Conservation (phyloP, 2,329 filamentous ascomycete species). For the Aspergillus jensenii region DNA sequence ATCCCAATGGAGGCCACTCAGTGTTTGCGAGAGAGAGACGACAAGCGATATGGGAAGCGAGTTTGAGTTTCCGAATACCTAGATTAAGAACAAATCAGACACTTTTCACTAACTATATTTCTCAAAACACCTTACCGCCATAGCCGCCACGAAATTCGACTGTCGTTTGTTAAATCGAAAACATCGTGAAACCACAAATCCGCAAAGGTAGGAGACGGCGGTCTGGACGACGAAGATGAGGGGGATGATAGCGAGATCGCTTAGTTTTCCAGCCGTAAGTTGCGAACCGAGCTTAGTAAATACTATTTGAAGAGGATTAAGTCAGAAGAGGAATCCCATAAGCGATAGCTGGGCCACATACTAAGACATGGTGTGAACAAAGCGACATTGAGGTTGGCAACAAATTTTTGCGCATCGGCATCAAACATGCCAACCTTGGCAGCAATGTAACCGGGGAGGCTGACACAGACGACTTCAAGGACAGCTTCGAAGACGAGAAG, state of each 20-base stretch:
- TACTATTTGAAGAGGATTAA: slow-evolving; percentile 54
- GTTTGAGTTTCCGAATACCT: slow-evolving; percentile 97
- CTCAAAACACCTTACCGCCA: slow-evolving; percentile 63
- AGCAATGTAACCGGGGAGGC: slow-evolving; percentile 88
- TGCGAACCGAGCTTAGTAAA: slow-evolving; percentile 97
- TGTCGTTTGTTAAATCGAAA: slow-evolving; percentile 83
- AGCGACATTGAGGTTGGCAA: slow-evolving; percentile 93
- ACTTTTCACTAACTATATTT: not conserved
- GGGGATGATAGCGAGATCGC: slow-evolving; percentile 91
- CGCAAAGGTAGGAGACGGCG: slow-evolving; percentile 77
- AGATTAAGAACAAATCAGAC: not conserved
- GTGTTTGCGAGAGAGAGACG: slow-evolving; percentile 86
- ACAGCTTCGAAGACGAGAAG: slow-evolving; percentile 93
- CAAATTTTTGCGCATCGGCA: slow-evolving; percentile 91
- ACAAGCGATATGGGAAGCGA: slow-evolving; percentile 96
- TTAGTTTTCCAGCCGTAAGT: slow-evolving; percentile 84
- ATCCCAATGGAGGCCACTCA: slow-evolving; percentile 91
- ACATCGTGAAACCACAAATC: slow-evolving; percentile 66
- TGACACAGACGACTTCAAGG: slow-evolving; percentile 92
- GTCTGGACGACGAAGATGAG: slow-evolving; percentile 90
- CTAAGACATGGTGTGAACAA: slow-evolving; percentile 96
- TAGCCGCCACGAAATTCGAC: slow-evolving; percentile 91
- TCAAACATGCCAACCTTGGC: slow-evolving; percentile 90
- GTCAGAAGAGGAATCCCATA: slow-evolving; percentile 8
- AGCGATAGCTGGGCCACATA: slow-evolving; percentile 47